A percentile compares a stretch with the other conserved stretches of the same genome.
These are phyloP conservation scores for Saccharomyces hybrid DNA, from an alignment of 1,139 yeast genomes.

Conservation along the genomic window DNA sequence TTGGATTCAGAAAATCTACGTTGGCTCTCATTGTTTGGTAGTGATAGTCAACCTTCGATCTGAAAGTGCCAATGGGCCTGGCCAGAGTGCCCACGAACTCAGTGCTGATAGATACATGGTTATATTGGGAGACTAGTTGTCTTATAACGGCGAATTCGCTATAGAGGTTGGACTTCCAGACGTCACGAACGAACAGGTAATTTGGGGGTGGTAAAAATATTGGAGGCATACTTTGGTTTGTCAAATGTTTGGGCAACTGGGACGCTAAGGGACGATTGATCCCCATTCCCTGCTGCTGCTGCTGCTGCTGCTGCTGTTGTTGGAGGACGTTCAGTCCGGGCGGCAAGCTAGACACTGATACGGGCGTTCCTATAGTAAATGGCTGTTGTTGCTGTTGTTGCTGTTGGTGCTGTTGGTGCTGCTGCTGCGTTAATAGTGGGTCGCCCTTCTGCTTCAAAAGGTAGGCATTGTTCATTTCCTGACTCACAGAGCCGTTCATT, in stretches of 20 bases:
- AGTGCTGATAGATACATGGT: conserved; percentile 71
- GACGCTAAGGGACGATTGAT: conserved; percentile 5
- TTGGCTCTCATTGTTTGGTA: conserved; percentile 90
- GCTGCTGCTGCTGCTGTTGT: conserved; percentile 11
- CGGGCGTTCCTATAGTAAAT: conserved; percentile 16
- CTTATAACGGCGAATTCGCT: conserved; percentile 72
- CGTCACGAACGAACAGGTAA: conserved; percentile 41
- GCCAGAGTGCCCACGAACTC: conserved; percentile 96
- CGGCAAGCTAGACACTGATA: conserved; percentile 9
- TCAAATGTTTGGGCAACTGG: conserved; percentile 16
- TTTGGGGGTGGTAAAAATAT: conserved; percentile 28
- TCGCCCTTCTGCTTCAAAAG: not conserved
- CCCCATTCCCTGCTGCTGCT: conserved; percentile 9
- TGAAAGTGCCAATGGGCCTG: conserved; percentile 92
- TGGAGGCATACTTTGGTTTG: conserved; percentile 14
- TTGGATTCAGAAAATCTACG: conserved; percentile 75
- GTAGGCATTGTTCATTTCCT: not conserved
- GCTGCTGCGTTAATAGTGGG: not conserved
- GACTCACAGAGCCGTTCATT: not conserved
- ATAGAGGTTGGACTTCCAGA: conserved; percentile 81
- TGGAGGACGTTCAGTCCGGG: conserved; percentile 6
- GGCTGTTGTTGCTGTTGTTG: conserved; percentile 24
- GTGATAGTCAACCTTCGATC: conserved; percentile 85
- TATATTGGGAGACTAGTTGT: conserved; percentile 59
- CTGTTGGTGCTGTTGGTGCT: conserved; percentile 8